Evolutionary conservation across 768 basidiomycete genomes (phyloP).

Genomic region (Serendipita sp.): DNA sequence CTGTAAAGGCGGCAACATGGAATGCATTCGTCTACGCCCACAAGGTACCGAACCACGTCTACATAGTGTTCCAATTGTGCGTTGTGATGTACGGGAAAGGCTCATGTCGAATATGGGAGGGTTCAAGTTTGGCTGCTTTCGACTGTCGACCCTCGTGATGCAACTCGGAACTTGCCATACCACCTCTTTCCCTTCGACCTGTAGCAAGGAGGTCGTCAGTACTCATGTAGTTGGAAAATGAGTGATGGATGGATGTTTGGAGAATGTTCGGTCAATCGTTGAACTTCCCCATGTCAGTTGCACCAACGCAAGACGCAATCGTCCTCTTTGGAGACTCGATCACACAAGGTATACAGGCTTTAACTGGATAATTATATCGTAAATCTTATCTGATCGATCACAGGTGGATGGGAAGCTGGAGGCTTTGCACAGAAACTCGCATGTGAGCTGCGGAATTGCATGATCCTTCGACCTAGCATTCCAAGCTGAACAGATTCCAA

Average conservation of each 20-base stretch:
- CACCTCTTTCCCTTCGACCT: too few species aligned
- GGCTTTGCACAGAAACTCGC: constrained; percentile 57
- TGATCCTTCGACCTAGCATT: background rate
- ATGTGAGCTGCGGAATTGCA: constrained; percentile 25
- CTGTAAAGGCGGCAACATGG: background rate
- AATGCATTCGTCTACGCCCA: too few species aligned
- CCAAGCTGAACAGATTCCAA: constrained; percentile 16
- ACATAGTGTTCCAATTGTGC: too few species aligned
- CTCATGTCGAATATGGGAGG: too few species aligned
- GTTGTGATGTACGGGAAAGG: too few species aligned
- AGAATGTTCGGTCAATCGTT: background rate
- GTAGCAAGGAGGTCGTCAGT: too few species aligned
- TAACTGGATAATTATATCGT: constrained; percentile 23
- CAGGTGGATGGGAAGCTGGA: constrained; percentile 11
- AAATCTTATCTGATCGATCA: background rate
- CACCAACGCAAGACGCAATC: constrained; percentile 36
- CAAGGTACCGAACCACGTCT: too few species aligned
- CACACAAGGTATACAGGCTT: constrained; percentile 43
- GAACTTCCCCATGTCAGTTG: background rate
- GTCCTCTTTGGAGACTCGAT: constrained; percentile 73
- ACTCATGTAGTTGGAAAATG: too few species aligned
- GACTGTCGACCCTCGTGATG: too few species aligned
- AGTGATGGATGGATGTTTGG: too few species aligned
- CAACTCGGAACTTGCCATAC: too few species aligned
- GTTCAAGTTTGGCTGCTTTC: too few species aligned